Evolutionary conservation across 176 grass and related monocot species (phyloP).

Genomic region (Triticum aestivum): DNA sequence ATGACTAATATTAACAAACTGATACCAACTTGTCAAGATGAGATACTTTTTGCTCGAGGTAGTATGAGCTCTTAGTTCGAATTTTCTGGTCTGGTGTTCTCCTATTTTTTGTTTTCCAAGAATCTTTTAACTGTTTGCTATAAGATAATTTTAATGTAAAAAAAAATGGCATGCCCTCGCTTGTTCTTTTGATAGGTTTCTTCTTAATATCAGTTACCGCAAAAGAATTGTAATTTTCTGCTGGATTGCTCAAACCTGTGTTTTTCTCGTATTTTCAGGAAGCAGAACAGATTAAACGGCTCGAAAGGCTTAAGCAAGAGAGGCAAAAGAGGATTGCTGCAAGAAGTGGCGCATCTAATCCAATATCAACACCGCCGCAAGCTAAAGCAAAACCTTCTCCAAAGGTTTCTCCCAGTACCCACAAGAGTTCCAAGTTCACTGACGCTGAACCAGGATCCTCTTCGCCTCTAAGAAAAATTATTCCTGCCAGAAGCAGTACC

Average conservation of each 20-base stretch:
- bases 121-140: neutral
- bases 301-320: slow-evolving; percentile 88
- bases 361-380: slow-evolving; percentile 41
- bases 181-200: neutral
- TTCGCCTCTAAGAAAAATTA: slow-evolving; percentile 38
- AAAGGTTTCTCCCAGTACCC: slow-evolving; percentile 41
- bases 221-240: neutral
- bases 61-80: neutral
- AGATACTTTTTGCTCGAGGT: neutral
- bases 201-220: neutral
- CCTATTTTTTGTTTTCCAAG: neutral
- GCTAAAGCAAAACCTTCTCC: slow-evolving; percentile 51
- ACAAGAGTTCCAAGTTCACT: slow-evolving; percentile 62
- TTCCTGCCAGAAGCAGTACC: slow-evolving; percentile 36
- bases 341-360: slow-evolving; percentile 43
- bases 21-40: neutral
- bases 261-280: slow-evolving; percentile 45
- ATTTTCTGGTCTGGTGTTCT: neutral
- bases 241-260: slow-evolving; percentile 5
- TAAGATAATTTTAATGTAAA: neutral
- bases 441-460: slow-evolving; percentile 43
- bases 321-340: slow-evolving; percentile 92
- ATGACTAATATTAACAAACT: neutral
- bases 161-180: neutral
- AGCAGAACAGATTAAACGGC: slow-evolving; percentile 82